These are phyloP conservation scores for Eutrema japonicum DNA, from an alignment of 345 rosid species.

Conservation along the genomic window DNA sequence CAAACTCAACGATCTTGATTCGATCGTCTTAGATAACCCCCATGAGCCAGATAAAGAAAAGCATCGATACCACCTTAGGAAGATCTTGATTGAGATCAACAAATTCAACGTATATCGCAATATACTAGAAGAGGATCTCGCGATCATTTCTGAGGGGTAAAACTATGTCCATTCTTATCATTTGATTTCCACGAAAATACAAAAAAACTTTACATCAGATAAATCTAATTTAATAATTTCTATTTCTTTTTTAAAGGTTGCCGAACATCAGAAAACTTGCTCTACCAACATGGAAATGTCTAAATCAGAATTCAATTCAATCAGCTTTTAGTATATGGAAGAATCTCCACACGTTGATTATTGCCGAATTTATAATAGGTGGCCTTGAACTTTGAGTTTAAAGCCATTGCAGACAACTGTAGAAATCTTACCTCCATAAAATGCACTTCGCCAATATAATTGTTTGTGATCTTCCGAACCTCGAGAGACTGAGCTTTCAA, in stretches of 20 bases:
- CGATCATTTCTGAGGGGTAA: not conserved
- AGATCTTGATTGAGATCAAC: not conserved
- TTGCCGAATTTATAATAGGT: not conserved
- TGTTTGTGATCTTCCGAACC: not conserved
- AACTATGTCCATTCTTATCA: not conserved
- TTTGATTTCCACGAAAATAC: not conserved
- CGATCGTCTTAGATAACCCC: no score
- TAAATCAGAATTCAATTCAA: not conserved
- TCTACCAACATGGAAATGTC: not conserved
- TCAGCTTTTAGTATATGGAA: not conserved
- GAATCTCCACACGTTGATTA: slow-evolving; percentile 1
- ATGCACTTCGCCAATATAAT: not conserved
- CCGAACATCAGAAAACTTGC: not conserved
- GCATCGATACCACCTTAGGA: not conserved
- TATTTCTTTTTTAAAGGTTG: not conserved
- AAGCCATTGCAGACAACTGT: not conserved
- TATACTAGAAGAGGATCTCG: not conserved
- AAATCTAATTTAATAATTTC: not conserved
- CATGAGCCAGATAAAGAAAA: not conserved
- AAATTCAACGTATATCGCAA: not conserved
- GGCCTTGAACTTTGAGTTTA: not conserved
- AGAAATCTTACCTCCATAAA: not conserved
- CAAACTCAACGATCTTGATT: not conserved
- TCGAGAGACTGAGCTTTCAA: not conserved
- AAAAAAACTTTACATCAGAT: not conserved